phyloP scores from a whole-genome alignment of 108 stramenopile genomes.

The Fragilaria crotonensis region DNA sequence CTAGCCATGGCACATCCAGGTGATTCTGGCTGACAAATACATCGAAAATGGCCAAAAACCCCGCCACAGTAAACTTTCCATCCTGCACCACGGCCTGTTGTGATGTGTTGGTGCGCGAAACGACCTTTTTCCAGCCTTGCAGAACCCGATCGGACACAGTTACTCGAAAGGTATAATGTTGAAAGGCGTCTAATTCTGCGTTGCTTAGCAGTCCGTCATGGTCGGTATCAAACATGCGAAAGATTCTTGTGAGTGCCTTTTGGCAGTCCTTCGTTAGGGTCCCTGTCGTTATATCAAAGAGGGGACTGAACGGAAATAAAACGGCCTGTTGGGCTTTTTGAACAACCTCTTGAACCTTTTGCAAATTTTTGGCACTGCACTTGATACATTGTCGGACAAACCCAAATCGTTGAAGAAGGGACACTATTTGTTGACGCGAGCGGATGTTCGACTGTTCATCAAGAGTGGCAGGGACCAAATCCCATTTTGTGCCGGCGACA shows the following conservation, averaged over 20 bases:
- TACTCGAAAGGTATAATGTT: conserved; percentile 52
- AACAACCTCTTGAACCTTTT: conserved; percentile 72
- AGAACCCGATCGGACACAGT: conserved; percentile 57
- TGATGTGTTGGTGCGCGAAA: conserved; percentile 29
- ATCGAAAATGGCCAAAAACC: conserved; percentile 77
- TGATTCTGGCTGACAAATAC: conserved; percentile 75
- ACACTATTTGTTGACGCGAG: conserved; percentile 71
- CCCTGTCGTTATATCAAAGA: conserved; percentile 66
- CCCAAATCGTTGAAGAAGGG: conserved; percentile 65
- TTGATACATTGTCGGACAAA: conserved; percentile 83
- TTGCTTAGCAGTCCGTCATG: conserved; percentile 68
- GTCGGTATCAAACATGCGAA: conserved; percentile 69
- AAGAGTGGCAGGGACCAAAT: conserved; percentile 25
- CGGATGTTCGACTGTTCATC: conserved; percentile 39
- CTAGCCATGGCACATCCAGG: conserved; percentile 76
- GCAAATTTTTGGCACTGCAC: conserved; percentile 71
- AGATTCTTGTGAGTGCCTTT: conserved; percentile 65
- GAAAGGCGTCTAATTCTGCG: conserved; percentile 64
- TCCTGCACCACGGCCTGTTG: conserved; percentile 45
- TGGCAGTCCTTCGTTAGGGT: conserved; percentile 43
- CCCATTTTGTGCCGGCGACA: conserved; percentile 79
- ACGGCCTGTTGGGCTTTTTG: conserved; percentile 71
- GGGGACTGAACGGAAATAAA: conserved; percentile 56
- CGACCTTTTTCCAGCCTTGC: conserved; percentile 69
- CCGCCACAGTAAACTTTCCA: conserved; percentile 67